Percentiles rank a stretch among this genome's conserved stretches.
These are phyloP conservation scores for Blastocrithidia nonstop DNA, from an alignment of 208 protist genomes.

Conservation along the genomic window DNA sequence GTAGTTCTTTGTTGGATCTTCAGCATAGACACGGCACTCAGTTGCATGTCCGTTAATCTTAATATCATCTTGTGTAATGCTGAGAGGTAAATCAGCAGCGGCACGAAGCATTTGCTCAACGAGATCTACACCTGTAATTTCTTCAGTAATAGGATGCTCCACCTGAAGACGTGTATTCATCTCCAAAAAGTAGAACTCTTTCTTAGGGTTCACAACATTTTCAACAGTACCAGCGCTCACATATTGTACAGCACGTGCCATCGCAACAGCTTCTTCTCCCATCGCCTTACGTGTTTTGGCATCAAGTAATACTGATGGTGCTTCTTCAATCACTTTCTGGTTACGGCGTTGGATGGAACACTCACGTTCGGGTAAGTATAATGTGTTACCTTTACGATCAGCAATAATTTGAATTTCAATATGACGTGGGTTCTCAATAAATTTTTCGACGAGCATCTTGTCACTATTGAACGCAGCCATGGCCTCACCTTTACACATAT, in stretches of 20 bases:
- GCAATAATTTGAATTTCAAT: slow-evolving; percentile 92
- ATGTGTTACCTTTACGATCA: slow-evolving; percentile 80
- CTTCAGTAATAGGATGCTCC: slow-evolving; percentile 93
- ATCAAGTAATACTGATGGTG: slow-evolving; percentile 53
- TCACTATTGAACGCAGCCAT: slow-evolving; percentile 87
- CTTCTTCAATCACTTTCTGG: slow-evolving; percentile 93
- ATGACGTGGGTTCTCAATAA: slow-evolving; percentile 79
- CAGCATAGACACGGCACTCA: slow-evolving; percentile 93
- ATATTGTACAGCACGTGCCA: slow-evolving; percentile 82
- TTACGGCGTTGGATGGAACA: slow-evolving; percentile 93
- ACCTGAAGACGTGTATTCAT: slow-evolving; percentile 98
- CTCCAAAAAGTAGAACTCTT: slow-evolving; percentile 96
- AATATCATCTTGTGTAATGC: slow-evolving; percentile 71
- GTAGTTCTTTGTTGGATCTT: slow-evolving; percentile 82
- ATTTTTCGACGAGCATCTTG: slow-evolving; percentile 88
- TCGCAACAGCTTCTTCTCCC: slow-evolving; percentile 55
- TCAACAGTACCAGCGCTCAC: slow-evolving; percentile 95
- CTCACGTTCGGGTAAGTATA: slow-evolving; percentile 92
- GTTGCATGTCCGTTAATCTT: slow-evolving; percentile 69
- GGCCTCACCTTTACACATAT: slow-evolving; percentile 86
- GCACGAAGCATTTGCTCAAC: slow-evolving; percentile 89
- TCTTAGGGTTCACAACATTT: slow-evolving; percentile 90
- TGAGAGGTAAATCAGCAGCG: slow-evolving; percentile 43
- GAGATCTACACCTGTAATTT: slow-evolving; percentile 86
- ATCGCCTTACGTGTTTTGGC: slow-evolving; percentile 49